These are phyloP conservation scores for Mucor plumbeus DNA, from an alignment of 371 early-diverging fungal genomes.

Conservation along the genomic window DNA sequence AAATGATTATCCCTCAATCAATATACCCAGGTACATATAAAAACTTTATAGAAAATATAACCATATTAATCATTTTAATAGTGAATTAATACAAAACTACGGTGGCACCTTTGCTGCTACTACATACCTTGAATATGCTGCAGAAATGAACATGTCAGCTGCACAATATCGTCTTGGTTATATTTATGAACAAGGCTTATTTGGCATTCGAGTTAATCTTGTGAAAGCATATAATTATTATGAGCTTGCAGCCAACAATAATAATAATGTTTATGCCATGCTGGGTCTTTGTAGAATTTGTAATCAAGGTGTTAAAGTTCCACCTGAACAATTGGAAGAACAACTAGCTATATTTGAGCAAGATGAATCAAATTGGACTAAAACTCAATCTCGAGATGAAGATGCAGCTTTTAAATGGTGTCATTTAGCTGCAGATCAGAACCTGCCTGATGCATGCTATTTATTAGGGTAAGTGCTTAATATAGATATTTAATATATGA, in stretches of 20 bases:
- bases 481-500: background rate
- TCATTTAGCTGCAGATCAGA: conserved; percentile 41
- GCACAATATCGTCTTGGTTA: conserved; percentile 39
- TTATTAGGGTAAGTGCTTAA: conserved; percentile 40
- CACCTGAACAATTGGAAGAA: conserved; percentile 30
- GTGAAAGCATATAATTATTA: conserved; percentile 35
- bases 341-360: conserved; percentile 28
- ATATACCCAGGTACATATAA: conserved; percentile 37
- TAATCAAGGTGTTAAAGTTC: conserved; percentile 44
- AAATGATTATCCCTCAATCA: conserved; percentile 37
- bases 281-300: conserved; percentile 37
- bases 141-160: conserved; percentile 35
- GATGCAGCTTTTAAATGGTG: conserved; percentile 56
- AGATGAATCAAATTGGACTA: conserved; percentile 48
- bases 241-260: conserved; percentile 33
- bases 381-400: conserved; percentile 43
- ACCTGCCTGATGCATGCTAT: conserved; percentile 44
- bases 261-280: conserved; percentile 37
- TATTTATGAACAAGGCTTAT: conserved; percentile 37
- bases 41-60: background rate
- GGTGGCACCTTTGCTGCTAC: conserved; percentile 41
- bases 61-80: conserved; percentile 7
- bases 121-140: conserved; percentile 39
- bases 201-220: conserved; percentile 31
- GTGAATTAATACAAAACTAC: conserved; percentile 35